Conservation (phyloP, 768 basidiomycete species). For the Leucocoprinus leucothites region DNA sequence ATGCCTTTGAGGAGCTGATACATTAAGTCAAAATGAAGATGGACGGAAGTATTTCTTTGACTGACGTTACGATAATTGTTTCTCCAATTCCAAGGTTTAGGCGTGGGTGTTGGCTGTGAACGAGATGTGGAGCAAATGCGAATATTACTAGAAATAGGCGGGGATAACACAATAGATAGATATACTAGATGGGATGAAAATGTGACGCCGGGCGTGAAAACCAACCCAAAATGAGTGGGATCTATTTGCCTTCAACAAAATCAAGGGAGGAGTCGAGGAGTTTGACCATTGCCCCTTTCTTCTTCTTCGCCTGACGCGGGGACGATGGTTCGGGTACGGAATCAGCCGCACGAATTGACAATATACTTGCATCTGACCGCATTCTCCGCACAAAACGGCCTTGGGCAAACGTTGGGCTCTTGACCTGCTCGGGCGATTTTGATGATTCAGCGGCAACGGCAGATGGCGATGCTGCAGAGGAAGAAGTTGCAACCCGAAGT, state of each 20-base stretch:
- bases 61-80: no score
- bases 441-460: not conserved
- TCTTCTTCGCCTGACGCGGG: conserved; percentile 23
- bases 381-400: conserved; percentile 2
- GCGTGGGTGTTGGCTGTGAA: no score
- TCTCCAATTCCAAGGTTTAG: no score
- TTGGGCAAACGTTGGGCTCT: conserved; percentile 1
- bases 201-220: no score
- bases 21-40: no score
- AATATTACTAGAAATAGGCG: no score
- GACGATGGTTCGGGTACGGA: conserved; percentile 8
- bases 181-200: no score
- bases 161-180: no score
- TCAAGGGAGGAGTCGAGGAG: conserved; percentile 25
- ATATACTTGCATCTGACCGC: conserved; percentile 10
- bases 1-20: no score
- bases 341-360: conserved; percentile 2
- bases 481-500: conserved; percentile 24
- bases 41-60: no score
- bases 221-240: not conserved
- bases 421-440: not conserved
- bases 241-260: conserved; percentile 21
- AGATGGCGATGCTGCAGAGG: conserved; percentile 12
- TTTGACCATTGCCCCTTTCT: conserved; percentile 28
- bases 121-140: no score